These are phyloP conservation scores for Rhodotorula sp. DNA, from an alignment of 1,284 basidiomycete genomes.

Conservation along the genomic window DNA sequence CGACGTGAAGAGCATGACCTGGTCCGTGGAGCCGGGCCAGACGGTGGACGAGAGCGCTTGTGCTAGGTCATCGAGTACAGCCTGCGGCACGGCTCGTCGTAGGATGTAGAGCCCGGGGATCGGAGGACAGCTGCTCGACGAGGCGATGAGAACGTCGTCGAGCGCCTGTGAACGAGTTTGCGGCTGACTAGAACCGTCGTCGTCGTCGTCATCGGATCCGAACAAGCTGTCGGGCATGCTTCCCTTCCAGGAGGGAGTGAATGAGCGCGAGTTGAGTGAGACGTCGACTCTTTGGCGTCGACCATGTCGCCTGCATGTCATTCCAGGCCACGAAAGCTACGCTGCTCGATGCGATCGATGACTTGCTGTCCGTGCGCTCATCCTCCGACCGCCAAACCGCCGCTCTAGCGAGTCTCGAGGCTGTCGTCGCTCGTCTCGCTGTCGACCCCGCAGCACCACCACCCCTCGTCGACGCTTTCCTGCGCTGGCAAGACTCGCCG, in stretches of 20 bases:
- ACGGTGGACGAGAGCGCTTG: constrained; percentile 1
- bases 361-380: constrained; percentile 13
- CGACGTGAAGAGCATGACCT: constrained; percentile 67
- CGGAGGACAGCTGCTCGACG: constrained; percentile 4
- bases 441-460: constrained; percentile 2
- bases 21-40: constrained; percentile 28
- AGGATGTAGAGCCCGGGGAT: constrained; percentile 37
- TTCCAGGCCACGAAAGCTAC: background rate
- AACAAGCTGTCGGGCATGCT: constrained; percentile 35
- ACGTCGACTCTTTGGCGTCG: background rate
- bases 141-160: background rate
- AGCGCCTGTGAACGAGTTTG: background rate
- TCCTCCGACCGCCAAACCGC: background rate
- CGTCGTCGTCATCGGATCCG: constrained; percentile 14
- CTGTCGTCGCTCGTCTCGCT: constrained; percentile 19
- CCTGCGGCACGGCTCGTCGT: constrained; percentile 22
- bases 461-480: constrained; percentile 55
- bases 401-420: constrained; percentile 26
- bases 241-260: background rate
- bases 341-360: constrained; percentile 10
- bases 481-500: constrained; percentile 67
- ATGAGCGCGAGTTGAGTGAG: background rate
- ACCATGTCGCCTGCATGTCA: constrained; percentile 8
- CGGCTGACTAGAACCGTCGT: background rate
- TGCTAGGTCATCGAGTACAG: constrained; percentile 21